Base-by-base conservation (phyloP, 2,329 filamentous ascomycete species). In the Lecanicillium sp. region DNA sequence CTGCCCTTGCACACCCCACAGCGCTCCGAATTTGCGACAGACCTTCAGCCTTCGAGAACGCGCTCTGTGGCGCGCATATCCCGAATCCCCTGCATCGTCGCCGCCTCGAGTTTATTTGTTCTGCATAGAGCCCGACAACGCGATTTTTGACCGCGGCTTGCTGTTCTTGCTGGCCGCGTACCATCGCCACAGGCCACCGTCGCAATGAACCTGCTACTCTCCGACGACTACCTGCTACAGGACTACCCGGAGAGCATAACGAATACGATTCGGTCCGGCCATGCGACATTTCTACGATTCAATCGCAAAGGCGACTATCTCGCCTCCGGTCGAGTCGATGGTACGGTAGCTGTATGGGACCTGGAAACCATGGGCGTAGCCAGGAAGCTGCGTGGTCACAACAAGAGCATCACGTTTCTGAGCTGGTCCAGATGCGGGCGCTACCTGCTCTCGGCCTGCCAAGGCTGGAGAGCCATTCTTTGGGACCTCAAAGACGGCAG, bases 331-430 rank as follows among this genome's bases (percentile, higher is more conserved):
- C 82, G 92, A 56, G 86, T 88, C 45, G 92, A 98, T 65, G 92
- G 92, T 49, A 92, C 87, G 5, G 84, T 98, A 29, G 87, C 94
- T 40, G 84, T 98, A 33, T 98, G 94, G 74, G 92, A 98, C 57
- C 79, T 97, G 36, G 94, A 98, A 64, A 98, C 94, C 9, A 94
- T 94, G 72, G 90, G 92, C 28, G 87, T 97, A 4, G 92, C 92
- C 42, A 83, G 88, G 56, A 98, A 97, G 65, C 70, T 98, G 46
- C 80, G 87, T 48, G 92, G 90, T 11, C 92, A 98, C 64, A 94
- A 86, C 36, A 82, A 87, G 56, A 90, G 92, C 57, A 89, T 98
- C 41, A 90, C 94, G 51, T 95, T 87, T 37, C 64, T 98, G 44
- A 94, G 89, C 66, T 98, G 92, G 92, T 96, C 90, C 37, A 76